A percentile compares a stretch with the other conserved stretches of the same genome.
phyloP scores from a whole-genome alignment of 2,329 filamentous ascomycete genomes.

The Beauveria brongniartii region DNA sequence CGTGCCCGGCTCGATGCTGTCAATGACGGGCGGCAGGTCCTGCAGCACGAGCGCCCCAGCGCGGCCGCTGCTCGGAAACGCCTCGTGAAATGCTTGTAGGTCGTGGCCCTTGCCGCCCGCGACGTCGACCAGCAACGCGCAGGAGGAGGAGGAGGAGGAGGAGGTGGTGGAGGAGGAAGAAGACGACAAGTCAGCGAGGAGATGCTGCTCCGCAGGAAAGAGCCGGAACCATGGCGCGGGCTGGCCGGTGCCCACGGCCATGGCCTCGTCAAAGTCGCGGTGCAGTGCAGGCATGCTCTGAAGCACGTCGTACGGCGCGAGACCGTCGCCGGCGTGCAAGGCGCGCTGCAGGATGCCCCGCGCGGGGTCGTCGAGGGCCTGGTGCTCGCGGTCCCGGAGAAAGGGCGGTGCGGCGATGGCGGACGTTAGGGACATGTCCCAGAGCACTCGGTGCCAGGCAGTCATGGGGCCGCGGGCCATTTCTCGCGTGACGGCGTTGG shows the following conservation, averaged over 20 bases:
- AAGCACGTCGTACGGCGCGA: not conserved
- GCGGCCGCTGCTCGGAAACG: slow-evolving; percentile 16
- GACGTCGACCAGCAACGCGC: slow-evolving; percentile 22
- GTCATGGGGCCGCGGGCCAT: not conserved
- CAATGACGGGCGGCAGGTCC: slow-evolving; percentile 18
- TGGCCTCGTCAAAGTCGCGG: not conserved
- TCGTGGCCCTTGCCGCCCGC: slow-evolving; percentile 24
- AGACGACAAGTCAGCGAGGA: slow-evolving; percentile 18
- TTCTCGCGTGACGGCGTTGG: not conserved
- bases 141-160: not conserved
- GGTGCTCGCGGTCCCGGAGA: not conserved
- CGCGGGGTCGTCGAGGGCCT: not conserved
- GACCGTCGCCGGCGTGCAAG: not conserved
- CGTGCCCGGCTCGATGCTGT: slow-evolving; percentile 13
- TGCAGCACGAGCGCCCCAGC: slow-evolving; percentile 19
- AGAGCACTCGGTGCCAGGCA: not conserved
- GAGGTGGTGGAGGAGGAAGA: not conserved
- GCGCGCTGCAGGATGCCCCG: not conserved
- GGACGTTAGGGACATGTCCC: not conserved
- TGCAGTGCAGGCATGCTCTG: not conserved
- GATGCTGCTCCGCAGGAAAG: slow-evolving; percentile 18
- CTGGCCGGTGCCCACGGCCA: not conserved
- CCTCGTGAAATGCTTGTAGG: slow-evolving; percentile 18
- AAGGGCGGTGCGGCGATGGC: not conserved
- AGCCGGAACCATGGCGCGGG: not conserved